Evolutionary conservation across 225 moss, liverwort and hornwort genomes (phyloP).

Genomic region (Physcomitrium patens): DNA sequence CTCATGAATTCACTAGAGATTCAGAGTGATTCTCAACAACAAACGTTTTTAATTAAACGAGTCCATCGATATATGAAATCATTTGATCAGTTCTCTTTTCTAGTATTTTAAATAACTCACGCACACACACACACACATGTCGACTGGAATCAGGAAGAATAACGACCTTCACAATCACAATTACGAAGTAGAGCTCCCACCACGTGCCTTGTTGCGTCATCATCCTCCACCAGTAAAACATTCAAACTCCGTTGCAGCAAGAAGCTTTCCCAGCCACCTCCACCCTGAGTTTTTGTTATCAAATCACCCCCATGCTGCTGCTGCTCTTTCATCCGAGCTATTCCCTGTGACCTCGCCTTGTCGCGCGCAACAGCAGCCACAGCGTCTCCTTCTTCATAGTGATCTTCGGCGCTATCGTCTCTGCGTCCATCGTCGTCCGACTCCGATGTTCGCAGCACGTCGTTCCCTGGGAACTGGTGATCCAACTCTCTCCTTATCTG

Average conservation of each 20-base stretch:
- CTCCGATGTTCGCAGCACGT: slow-evolving; percentile 39
- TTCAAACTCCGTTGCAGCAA: slow-evolving; percentile 66
- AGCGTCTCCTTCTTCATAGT: slow-evolving; percentile 59
- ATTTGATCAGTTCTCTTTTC: no score
- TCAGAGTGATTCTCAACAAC: no score
- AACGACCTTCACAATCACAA: slow-evolving; percentile 92
- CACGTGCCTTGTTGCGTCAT: slow-evolving; percentile 91
- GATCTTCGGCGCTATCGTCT: slow-evolving; percentile 65
- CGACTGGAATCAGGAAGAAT: slow-evolving; percentile 29
- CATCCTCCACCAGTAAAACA: slow-evolving; percentile 90
- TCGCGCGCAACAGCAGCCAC: slow-evolving; percentile 46
- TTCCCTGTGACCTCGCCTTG: slow-evolving; percentile 29
- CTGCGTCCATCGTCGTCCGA: slow-evolving; percentile 51
- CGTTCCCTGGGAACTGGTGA: slow-evolving; percentile 46
- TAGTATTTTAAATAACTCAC: neutral
- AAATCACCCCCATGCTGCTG: slow-evolving; percentile 27
- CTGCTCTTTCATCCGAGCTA: slow-evolving; percentile 23
- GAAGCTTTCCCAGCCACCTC: slow-evolving; percentile 81
- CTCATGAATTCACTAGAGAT: no score
- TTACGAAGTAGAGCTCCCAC: slow-evolving; percentile 90
- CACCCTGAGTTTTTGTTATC: slow-evolving; percentile 39
- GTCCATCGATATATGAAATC: no score
- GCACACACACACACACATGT: neutral
- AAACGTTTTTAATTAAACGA: no score
- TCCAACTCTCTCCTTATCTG: slow-evolving; percentile 60